A percentile compares a stretch with the other conserved stretches of the same genome.
These are phyloP conservation scores for Stachybotrys chartarum DNA, from an alignment of 2,329 filamentous ascomycete species.

Conservation along the genomic window DNA sequence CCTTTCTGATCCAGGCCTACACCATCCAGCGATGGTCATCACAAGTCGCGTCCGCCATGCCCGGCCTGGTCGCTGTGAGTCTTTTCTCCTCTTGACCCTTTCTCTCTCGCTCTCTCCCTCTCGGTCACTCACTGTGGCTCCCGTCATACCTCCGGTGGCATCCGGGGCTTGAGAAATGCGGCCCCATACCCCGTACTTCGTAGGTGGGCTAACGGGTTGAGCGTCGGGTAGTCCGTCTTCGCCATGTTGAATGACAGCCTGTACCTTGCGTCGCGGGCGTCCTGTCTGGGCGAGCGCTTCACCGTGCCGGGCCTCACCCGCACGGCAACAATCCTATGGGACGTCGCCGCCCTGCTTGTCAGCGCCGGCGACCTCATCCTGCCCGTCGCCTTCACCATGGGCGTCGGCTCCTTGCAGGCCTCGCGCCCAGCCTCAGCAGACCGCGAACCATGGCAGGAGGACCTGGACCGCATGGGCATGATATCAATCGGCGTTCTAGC, in stretches of 20 bases:
- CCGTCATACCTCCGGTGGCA: too few species aligned
- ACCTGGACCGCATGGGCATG: not conserved
- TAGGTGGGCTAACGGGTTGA: constrained; percentile 2
- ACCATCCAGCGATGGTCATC: not conserved
- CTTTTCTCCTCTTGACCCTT: not conserved
- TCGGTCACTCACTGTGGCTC: not conserved
- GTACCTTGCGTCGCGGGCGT: constrained; percentile 19
- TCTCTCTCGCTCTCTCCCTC: not conserved
- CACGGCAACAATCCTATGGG: not conserved
- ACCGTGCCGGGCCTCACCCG: not conserved
- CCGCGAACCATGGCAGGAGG: not conserved
- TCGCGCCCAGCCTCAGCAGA: not conserved
- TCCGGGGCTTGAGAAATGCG: too few species aligned
- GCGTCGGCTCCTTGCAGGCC: not conserved
- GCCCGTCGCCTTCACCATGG: not conserved
- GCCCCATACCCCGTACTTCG: not conserved
- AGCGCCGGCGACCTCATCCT: not conserved
- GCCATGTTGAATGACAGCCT: constrained; percentile 30
- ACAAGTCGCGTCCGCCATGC: not conserved
- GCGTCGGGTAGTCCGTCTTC: constrained; percentile 16
- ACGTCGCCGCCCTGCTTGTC: not conserved
- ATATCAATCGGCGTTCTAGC: not conserved
- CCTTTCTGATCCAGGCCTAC: not conserved
- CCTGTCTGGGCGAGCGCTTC: not conserved
- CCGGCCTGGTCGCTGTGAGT: not conserved